Conservation (phyloP, 2,329 filamentous ascomycete species). For the Calonectria pseudoturangicola region DNA sequence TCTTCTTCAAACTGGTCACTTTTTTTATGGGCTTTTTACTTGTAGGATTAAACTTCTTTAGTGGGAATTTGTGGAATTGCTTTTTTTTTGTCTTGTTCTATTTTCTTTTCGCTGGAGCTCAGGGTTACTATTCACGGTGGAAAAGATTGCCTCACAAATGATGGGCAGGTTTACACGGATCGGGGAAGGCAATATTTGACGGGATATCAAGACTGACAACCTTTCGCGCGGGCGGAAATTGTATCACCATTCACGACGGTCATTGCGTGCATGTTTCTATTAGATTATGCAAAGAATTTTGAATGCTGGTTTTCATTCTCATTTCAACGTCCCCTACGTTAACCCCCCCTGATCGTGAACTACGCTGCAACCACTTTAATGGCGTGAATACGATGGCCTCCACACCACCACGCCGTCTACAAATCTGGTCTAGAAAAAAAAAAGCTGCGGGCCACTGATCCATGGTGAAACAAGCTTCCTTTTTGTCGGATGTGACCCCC, state of each 20-base stretch:
- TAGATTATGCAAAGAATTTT: conserved; percentile 38
- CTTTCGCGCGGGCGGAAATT: conserved; percentile 45
- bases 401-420: conserved; percentile 42
- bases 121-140: conserved; percentile 35
- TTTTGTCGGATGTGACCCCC: conserved; percentile 47
- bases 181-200: conserved; percentile 29
- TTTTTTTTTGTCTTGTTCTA: conserved; percentile 28
- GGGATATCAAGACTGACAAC: conserved; percentile 52
- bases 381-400: conserved; percentile 28
- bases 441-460: conserved; percentile 25
- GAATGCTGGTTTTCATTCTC: conserved; percentile 40
- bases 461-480: conserved; percentile 49
- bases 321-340: not conserved
- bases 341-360: conserved; percentile 31
- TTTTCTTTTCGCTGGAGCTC: conserved; percentile 43
- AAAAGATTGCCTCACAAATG: conserved; percentile 34
- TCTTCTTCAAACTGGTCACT: conserved; percentile 38
- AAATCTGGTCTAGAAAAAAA: conserved; percentile 31
- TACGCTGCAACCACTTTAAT: conserved; percentile 16
- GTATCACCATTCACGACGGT: conserved; percentile 58
- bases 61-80: conserved; percentile 29
- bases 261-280: conserved; percentile 44
- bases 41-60: conserved; percentile 61
- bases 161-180: conserved; percentile 32
- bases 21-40: conserved; percentile 43